Conservation (phyloP, 352 stramenopile genomes). For the Phytophthora hybrid region DNA sequence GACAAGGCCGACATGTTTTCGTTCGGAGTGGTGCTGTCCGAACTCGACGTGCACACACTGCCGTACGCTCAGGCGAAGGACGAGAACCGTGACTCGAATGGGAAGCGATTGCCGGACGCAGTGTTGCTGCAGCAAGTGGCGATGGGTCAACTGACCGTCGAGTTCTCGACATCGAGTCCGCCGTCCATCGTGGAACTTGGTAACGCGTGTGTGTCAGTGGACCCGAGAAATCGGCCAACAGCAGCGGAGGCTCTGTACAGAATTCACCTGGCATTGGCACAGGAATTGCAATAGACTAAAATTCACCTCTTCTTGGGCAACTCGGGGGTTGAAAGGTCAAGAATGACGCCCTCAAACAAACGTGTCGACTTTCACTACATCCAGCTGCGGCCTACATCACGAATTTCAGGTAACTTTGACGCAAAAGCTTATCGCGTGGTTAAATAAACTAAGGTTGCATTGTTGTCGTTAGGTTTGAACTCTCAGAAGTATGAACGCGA, state of each 20-base stretch:
- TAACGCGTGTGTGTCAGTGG: constrained; percentile 43
- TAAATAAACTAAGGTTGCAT: constrained; percentile 18
- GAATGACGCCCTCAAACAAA: too few species aligned
- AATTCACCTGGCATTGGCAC: constrained; percentile 19
- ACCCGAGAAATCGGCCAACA: constrained; percentile 45
- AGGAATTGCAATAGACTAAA: not conserved
- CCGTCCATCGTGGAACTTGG: constrained; percentile 30
- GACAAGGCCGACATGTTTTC: constrained; percentile 34
- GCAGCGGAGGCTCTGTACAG: constrained; percentile 58
- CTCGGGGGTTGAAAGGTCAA: not conserved
- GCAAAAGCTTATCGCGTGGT: not conserved
- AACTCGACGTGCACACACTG: constrained; percentile 37
- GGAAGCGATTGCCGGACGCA: constrained; percentile 33
- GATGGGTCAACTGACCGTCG: constrained; percentile 23
- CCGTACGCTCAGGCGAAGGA: constrained; percentile 21
- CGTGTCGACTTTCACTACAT: too few species aligned
- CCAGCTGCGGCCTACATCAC: too few species aligned
- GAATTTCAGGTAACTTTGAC: constrained; percentile 28
- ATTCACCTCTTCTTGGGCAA: not conserved
- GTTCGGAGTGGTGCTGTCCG: constrained; percentile 38
- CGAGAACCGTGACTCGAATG: constrained; percentile 7
- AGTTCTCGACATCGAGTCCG: constrained; percentile 28
- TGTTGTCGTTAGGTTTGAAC: not conserved
- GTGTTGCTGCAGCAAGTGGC: constrained; percentile 35
- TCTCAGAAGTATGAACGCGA: constrained; percentile 28